Conservation (phyloP, 2,329 filamentous ascomycete species). For the Periconia macrospinosa region DNA sequence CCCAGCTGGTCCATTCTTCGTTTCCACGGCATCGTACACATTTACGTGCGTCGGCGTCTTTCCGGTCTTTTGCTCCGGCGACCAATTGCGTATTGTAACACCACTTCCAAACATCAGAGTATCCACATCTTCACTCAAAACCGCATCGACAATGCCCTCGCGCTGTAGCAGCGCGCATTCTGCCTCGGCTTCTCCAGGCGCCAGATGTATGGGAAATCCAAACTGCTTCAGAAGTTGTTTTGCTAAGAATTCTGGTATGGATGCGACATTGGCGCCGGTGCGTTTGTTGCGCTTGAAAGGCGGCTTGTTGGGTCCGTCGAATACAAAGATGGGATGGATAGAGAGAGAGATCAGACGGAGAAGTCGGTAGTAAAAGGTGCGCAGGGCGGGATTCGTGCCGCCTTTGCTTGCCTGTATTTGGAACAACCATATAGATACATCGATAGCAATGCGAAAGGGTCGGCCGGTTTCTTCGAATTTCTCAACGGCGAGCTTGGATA, state of each 20-base stretch:
- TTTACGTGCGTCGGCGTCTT: slow-evolving; percentile 83
- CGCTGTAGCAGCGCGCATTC: slow-evolving; percentile 88
- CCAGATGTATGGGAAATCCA: slow-evolving; percentile 80
- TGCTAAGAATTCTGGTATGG: slow-evolving; percentile 71
- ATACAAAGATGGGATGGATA: slow-evolving; percentile 88
- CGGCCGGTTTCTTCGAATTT: slow-evolving; percentile 70
- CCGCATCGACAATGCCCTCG: slow-evolving; percentile 73
- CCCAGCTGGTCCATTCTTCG: slow-evolving; percentile 58
- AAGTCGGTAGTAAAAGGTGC: slow-evolving; percentile 91
- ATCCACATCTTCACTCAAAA: slow-evolving; percentile 95
- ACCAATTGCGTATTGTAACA: slow-evolving; percentile 79
- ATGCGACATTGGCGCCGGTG: slow-evolving; percentile 63
- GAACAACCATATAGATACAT: slow-evolving; percentile 97
- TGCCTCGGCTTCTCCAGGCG: slow-evolving; percentile 92
- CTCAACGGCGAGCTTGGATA: slow-evolving; percentile 79
- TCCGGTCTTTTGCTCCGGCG: slow-evolving; percentile 67
- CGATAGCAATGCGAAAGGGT: slow-evolving; percentile 84
- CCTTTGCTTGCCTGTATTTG: slow-evolving; percentile 84
- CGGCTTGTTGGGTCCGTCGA: slow-evolving; percentile 84
- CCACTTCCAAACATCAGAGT: slow-evolving; percentile 95
- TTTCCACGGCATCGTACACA: slow-evolving; percentile 69
- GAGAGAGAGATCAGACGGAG: slow-evolving; percentile 73
- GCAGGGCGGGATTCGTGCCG: slow-evolving; percentile 84
- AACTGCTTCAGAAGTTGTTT: slow-evolving; percentile 85
- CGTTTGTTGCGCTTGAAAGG: slow-evolving; percentile 85